phyloP scores from a whole-genome alignment of 768 basidiomycete genomes.

The Rhizopogon roseolus region DNA sequence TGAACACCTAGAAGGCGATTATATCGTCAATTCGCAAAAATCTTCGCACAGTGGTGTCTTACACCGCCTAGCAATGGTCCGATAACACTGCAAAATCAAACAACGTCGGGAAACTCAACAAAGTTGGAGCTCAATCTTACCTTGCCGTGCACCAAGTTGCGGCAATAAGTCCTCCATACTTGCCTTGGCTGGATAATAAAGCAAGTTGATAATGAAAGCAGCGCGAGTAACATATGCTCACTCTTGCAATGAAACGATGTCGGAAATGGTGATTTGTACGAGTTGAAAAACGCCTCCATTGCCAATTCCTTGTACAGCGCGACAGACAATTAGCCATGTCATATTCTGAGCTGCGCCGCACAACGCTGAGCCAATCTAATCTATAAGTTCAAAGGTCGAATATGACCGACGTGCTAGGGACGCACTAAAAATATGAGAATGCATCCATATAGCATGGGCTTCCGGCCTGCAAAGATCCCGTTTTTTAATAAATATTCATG shows the following conservation, averaged over 20 bases:
- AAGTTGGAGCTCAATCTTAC: conserved; percentile 10
- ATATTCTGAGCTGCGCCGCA: conserved; percentile 42
- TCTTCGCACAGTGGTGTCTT: background rate
- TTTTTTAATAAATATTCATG: too few relatives aligned
- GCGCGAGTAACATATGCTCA: conserved; percentile 8
- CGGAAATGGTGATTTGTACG: conserved; percentile 33
- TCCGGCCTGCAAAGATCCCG: conserved; percentile 25
- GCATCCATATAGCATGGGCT: conserved; percentile 29
- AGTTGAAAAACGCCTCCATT: conserved; percentile 34
- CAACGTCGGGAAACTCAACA: background rate
- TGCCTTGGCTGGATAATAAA: conserved; percentile 28
- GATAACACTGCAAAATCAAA: conserved; percentile 22
- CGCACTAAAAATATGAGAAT: conserved; percentile 34
- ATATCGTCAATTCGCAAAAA: background rate
- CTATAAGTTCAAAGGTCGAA: background rate
- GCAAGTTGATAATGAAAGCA: background rate
- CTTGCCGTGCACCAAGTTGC: conserved; percentile 37
- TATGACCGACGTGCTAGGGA: background rate
- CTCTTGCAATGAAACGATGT: conserved; percentile 33
- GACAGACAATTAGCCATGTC: conserved; percentile 35
- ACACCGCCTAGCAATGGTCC: conserved; percentile 41
- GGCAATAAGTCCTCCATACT: conserved; percentile 32
- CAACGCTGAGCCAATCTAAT: conserved; percentile 32
- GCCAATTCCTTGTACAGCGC: conserved; percentile 40
- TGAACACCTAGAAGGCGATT: conserved; percentile 19